Evolutionary conservation across 192 early-diverging fungal species (phyloP), one percentile per base, ranked within the genome.

Genomic region (Coemansia sp.): DNA sequence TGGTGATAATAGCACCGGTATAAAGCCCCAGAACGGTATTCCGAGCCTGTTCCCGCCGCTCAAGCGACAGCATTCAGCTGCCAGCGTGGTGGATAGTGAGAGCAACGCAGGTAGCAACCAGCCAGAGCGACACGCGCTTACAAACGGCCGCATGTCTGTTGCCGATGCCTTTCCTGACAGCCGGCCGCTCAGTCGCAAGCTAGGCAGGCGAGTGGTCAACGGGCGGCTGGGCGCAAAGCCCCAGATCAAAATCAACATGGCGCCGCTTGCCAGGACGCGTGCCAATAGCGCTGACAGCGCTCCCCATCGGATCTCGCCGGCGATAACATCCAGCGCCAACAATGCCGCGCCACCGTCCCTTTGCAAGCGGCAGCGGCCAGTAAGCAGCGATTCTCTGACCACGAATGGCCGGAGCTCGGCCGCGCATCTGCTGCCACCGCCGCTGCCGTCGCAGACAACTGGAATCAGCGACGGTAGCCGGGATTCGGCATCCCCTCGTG

Each of bases 121-220:
- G 20, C 5, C 31, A 5, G 31, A 50, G 6, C n/a, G 17, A 3
- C 17, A 28, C 17, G 50, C 29, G 34, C 2, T 21, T 29, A 25
- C 53, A 17, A 63, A 38, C 23, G 47, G 51, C 17, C 32, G n/a
- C 9, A 28, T 64, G 12, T 60, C 69, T 0, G 40, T 76, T 5
- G 51, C 73, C 17, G 67, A 69, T 15, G 67, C 67, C 19, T 76
- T 76, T 23, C 73, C 73, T 1, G 73, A 76, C 12, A 68, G 73
- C 28, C 63, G 50, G 50, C 73, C 57, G 1, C 40, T 76, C 12
- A 47, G 30, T 23, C 67, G 67, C 52, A 58, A 55, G 64, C 28
- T 66, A 21, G 47, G 36, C 21, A 54, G 19, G 19, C 55, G 55
- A 19, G 20, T 50, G 5, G 19, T 41, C 43, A 27, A 20, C 14